Percentiles rank a stretch among this genome's conserved stretches.
phyloP scores from a whole-genome alignment of 768 basidiomycete species.

The Lactarius pseudohatsudake region DNA sequence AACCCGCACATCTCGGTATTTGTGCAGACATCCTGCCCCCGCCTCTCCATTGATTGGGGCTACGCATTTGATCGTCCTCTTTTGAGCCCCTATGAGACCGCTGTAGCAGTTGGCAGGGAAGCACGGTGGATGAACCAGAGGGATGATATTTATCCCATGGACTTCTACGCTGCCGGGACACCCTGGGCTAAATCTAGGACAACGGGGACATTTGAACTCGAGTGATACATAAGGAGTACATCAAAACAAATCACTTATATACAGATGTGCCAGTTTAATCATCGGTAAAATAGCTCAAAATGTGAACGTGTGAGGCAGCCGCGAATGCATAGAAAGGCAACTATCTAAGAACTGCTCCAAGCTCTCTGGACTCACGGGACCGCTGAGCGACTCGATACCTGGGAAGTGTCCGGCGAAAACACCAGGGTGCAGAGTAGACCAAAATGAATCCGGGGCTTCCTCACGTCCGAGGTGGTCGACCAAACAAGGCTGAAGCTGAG shows the following conservation, averaged over 20 bases:
- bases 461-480: constrained; percentile 29
- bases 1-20: constrained; percentile 81
- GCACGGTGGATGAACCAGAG: constrained; percentile 60
- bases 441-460: constrained; percentile 22
- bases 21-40: constrained; percentile 95
- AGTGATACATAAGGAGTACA: constrained; percentile 9
- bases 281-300: constrained; percentile 6
- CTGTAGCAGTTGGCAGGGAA: constrained; percentile 73
- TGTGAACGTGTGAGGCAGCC: constrained; percentile 23
- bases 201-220: constrained; percentile 33
- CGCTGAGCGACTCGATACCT: constrained; percentile 31
- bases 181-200: constrained; percentile 71
- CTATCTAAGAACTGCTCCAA: constrained; percentile 32
- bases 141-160: constrained; percentile 82
- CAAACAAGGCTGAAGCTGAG: constrained; percentile 23
- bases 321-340: constrained; percentile 28
- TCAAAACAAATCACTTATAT: not conserved
- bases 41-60: constrained; percentile 98
- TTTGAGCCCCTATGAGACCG: constrained; percentile 90
- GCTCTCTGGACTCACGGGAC: constrained; percentile 24
- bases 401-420: constrained; percentile 32
- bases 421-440: constrained; percentile 20
- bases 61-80: constrained; percentile 91
- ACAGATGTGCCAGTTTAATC: not conserved
- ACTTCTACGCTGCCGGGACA: constrained; percentile 86